These are phyloP conservation scores for Halophytophthora batemanensis DNA, from an alignment of 352 stramenopile genomes.

Conservation along the genomic window DNA sequence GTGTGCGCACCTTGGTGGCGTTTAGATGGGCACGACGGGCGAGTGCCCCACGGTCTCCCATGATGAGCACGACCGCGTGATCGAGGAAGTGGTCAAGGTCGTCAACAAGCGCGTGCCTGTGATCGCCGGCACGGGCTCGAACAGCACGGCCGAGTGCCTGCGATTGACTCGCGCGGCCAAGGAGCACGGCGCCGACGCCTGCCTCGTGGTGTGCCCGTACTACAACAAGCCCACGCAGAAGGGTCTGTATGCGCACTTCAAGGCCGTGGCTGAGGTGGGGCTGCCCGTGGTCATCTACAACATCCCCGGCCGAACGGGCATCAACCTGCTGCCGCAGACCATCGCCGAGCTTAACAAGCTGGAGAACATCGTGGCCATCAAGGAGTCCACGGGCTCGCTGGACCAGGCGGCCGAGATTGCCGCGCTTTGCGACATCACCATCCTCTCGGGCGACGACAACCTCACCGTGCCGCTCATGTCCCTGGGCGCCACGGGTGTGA, in stretches of 20 bases:
- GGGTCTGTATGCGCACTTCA: slow-evolving; percentile 94
- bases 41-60: slow-evolving; percentile 94
- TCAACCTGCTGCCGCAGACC: slow-evolving; percentile 94
- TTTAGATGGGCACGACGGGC: slow-evolving; percentile 94
- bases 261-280: slow-evolving; percentile 79
- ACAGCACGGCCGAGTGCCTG: slow-evolving; percentile 86
- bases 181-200: slow-evolving; percentile 92
- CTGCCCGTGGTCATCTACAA: slow-evolving; percentile 97
- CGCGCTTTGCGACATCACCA: slow-evolving; percentile 88
- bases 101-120: slow-evolving; percentile 87
- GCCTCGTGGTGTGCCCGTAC: slow-evolving; percentile 96
- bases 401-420: slow-evolving; percentile 89
- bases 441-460: slow-evolving; percentile 90
- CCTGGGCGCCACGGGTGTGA: slow-evolving; percentile 86
- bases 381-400: slow-evolving; percentile 95
- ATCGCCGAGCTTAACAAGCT: slow-evolving; percentile 92
- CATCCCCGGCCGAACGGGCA: slow-evolving; percentile 94
- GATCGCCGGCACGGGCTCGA: slow-evolving; percentile 95
- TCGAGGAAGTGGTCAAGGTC: slow-evolving; percentile 88
- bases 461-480: slow-evolving; percentile 89
- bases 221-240: slow-evolving; percentile 99
- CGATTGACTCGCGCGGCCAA: slow-evolving; percentile 87
- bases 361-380: slow-evolving; percentile 96
- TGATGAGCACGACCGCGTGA: slow-evolving; percentile 94
- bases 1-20: slow-evolving; percentile 5